These are phyloP conservation scores for Dioscorea dumetorum DNA, from an alignment of 106 monocot genomes.

Conservation along the genomic window DNA sequence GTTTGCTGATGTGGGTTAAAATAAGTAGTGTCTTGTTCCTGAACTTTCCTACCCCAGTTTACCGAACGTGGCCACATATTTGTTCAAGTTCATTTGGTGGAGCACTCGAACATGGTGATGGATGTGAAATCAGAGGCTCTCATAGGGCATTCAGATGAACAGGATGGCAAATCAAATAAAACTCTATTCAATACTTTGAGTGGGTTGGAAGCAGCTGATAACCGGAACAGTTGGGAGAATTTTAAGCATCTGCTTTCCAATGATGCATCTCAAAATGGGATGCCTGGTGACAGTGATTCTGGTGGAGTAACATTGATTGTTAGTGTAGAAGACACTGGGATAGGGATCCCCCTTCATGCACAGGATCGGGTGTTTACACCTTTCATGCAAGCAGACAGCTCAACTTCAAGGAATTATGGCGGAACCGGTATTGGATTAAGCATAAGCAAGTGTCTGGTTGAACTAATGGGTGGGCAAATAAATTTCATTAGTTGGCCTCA, in stretches of 20 bases:
- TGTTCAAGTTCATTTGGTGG: conserved; percentile 77
- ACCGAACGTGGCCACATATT: conserved; percentile 94
- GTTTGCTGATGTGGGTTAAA: too few species aligned
- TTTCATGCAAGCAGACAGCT: conserved; percentile 98
- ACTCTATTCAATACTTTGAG: conserved; percentile 58
- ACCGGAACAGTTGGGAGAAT: conserved; percentile 70
- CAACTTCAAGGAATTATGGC: conserved; percentile 89
- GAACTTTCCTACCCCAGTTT: conserved; percentile 36
- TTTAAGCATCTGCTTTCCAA: conserved; percentile 51
- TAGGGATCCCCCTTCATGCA: conserved; percentile 83
- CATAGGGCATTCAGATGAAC: conserved; percentile 15
- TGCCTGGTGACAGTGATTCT: conserved; percentile 9
- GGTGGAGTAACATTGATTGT: conserved; percentile 55
- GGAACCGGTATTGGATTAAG: conserved; percentile 98
- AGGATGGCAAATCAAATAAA: background rate
- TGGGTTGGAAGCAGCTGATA: conserved; percentile 79
- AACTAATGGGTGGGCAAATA: conserved; percentile 89
- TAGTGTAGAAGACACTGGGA: conserved; percentile 88
- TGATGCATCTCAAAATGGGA: conserved; percentile 22
- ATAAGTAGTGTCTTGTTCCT: background rate
- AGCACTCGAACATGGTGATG: conserved; percentile 25
- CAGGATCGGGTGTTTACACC: conserved; percentile 90
- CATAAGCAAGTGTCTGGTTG: conserved; percentile 95
- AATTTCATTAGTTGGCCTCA: conserved; percentile 62
- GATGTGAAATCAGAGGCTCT: conserved; percentile 22